A percentile compares a stretch with the other conserved stretches of the same genome.
These are phyloP conservation scores for Selaginella moellendorffii DNA, from an alignment of 75 land plant genomes.

Conservation along the genomic window DNA sequence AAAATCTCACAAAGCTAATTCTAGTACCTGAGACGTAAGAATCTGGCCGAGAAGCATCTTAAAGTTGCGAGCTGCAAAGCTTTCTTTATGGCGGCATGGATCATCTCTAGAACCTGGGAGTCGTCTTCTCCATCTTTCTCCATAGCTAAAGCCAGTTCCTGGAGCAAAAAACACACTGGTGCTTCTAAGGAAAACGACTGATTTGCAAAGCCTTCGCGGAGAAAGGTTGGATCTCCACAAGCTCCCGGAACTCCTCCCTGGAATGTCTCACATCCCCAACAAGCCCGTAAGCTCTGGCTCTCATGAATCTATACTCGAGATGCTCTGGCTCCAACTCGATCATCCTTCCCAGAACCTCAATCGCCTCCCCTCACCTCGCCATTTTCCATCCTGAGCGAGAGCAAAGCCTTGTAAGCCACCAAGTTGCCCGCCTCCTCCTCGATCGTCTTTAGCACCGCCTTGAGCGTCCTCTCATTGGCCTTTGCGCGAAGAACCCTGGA, in stretches of 20 bases:
- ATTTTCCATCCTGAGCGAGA: neutral
- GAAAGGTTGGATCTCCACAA: slow-evolving; percentile 17
- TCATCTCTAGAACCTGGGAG: slow-evolving; percentile 15
- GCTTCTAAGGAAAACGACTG: slow-evolving; percentile 1
- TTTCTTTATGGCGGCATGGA: slow-evolving; percentile 17
- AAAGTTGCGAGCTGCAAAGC: slow-evolving; percentile 18
- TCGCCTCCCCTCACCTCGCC: neutral
- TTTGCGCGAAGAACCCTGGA: too few species aligned
- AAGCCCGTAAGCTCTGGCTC: slow-evolving; percentile 23
- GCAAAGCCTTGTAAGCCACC: neutral
- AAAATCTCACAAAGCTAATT: neutral
- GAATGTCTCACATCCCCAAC: slow-evolving; percentile 19
- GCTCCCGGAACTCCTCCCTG: slow-evolving; percentile 14
- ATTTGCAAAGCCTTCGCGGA: slow-evolving; percentile 30
- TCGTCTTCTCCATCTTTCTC: slow-evolving; percentile 18
- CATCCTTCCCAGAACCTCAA: slow-evolving; percentile 14
- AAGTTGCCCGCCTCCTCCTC: too few species aligned
- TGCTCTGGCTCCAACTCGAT: slow-evolving; percentile 17
- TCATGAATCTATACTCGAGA: slow-evolving; percentile 17
- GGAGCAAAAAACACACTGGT: neutral
- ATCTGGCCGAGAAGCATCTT: slow-evolving; percentile 31
- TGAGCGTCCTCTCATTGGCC: too few species aligned
- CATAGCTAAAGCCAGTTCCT: slow-evolving; percentile 25
- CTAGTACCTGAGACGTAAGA: slow-evolving; percentile 18
- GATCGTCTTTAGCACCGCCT: too few species aligned